A percentile compares a stretch with the other conserved stretches of the same genome.
phyloP scores from a whole-genome alignment of 108 stramenopile genomes.

The Skeletonema costatum region DNA sequence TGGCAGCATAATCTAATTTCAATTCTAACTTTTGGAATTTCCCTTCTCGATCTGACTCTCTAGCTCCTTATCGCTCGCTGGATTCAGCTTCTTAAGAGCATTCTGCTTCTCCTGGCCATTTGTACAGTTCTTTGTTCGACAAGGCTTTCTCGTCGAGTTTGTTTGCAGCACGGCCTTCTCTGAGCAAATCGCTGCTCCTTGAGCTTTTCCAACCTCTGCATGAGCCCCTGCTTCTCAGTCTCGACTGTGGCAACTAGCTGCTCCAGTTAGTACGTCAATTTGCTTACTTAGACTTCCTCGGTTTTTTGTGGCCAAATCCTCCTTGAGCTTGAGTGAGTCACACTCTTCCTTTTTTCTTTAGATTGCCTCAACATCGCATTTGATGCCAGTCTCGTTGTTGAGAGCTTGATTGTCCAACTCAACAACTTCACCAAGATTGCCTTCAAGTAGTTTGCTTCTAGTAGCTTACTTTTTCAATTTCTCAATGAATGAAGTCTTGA shows the following conservation, averaged over 20 bases:
- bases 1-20: no score
- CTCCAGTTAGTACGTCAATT: neutral
- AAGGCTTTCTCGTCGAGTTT: no score
- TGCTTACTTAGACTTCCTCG: neutral
- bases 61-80: no score
- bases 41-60: no score
- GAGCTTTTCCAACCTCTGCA: neutral
- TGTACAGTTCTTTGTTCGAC: no score
- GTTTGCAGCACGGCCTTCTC: no score
- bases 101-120: no score
- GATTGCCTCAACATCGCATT: neutral
- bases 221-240: neutral
- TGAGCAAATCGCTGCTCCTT: no score
- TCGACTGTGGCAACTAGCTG: neutral
- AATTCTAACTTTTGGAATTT: no score
- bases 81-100: no score
- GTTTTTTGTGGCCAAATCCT: neutral
- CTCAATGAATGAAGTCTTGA: no score
- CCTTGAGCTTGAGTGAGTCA: neutral
- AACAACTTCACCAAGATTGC: neutral
- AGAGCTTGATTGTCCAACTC: neutral
- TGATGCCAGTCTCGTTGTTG: neutral
- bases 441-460: neutral
- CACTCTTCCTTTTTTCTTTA: neutral
- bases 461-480: neutral